A percentile compares a stretch with the other conserved stretches of the same genome.
phyloP scores from a whole-genome alignment of 140 eudicot genomes.

The Eryngium alpinum region DNA sequence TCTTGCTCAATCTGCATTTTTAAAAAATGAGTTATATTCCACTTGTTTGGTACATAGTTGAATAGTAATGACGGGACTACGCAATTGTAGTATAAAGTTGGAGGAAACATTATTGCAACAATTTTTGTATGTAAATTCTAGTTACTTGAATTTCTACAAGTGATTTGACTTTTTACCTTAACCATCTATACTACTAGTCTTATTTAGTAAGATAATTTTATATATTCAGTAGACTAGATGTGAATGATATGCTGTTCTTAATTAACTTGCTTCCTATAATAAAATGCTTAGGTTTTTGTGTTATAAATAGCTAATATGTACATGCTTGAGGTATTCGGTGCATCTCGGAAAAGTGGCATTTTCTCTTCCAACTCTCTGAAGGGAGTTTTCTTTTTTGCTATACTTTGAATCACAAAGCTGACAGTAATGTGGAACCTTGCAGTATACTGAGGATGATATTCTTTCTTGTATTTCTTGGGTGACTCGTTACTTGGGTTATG shows the following conservation, averaged over 20 bases:
- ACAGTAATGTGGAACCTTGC: constrained; percentile 28
- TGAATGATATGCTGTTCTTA: constrained; percentile 19
- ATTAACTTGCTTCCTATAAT: neutral
- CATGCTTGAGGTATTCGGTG: constrained; percentile 7
- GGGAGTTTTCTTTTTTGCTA: neutral
- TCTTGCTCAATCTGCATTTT: no score
- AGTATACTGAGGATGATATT: constrained; percentile 24
- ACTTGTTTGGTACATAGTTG: no score
- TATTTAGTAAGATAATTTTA: neutral
- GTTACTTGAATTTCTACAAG: neutral
- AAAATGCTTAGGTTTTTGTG: neutral
- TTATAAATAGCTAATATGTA: constrained; percentile 8
- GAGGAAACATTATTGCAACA: no score
- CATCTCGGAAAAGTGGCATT: constrained; percentile 1
- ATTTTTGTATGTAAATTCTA: no score
- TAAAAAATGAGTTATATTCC: no score
- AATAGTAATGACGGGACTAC: no score
- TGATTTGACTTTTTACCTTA: neutral
- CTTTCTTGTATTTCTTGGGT: constrained; percentile 42
- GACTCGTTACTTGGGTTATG: constrained; percentile 61
- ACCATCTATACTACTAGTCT: neutral
- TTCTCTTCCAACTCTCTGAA: neutral
- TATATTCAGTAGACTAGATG: neutral
- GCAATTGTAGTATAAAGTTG: no score
- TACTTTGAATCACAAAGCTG: neutral